Evolutionary conservation across 768 basidiomycete species (phyloP).

Genomic region (Sarcodon aspratus): DNA sequence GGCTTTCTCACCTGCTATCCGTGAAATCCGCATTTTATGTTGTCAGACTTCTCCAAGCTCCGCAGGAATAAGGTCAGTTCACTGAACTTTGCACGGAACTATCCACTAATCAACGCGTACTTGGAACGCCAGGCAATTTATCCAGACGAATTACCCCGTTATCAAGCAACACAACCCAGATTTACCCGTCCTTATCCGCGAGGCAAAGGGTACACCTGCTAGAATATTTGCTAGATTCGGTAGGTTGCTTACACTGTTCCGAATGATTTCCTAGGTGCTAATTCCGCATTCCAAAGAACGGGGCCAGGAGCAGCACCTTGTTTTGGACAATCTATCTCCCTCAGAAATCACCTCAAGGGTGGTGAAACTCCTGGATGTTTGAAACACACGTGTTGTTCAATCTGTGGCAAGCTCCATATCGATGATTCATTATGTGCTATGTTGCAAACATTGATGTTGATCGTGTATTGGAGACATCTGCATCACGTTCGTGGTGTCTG

Average conservation of each 20-base stretch:
- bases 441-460: no score
- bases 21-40: conserved; percentile 72
- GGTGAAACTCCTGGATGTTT: conserved; percentile 39
- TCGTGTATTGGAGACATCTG: no score
- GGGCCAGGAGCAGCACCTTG: conserved; percentile 72
- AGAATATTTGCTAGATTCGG: conserved; percentile 80
- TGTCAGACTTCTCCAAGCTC: conserved; percentile 72
- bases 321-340: conserved; percentile 65
- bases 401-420: no score
- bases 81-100: neutral
- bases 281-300: conserved; percentile 30
- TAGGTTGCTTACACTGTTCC: conserved; percentile 23
- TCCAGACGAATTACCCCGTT: conserved; percentile 58
- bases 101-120: neutral
- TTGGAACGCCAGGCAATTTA: conserved; percentile 50
- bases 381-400: neutral
- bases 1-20: conserved; percentile 64
- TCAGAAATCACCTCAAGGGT: conserved; percentile 65
- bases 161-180: conserved; percentile 81
- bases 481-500: no score
- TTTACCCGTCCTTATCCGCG: conserved; percentile 73
- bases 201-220: conserved; percentile 71
- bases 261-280: neutral
- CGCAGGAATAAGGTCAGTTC: conserved; percentile 60
- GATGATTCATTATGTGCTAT: no score